Evolutionary conservation across 140 eudicot genomes (phyloP).

Genomic region (Stevia rebaudiana): DNA sequence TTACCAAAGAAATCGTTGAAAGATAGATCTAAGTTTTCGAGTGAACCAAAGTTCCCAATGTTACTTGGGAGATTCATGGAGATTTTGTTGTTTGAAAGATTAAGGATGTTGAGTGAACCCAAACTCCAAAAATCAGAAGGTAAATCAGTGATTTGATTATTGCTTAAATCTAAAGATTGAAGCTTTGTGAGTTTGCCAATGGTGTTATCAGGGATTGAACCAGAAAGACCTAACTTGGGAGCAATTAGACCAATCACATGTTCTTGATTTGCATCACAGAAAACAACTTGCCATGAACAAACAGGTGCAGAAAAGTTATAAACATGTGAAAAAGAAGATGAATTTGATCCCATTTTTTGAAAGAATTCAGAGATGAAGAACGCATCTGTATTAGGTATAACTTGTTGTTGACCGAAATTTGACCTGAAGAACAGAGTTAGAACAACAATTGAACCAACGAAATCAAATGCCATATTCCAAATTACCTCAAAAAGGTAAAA

Average conservation of each 20-base stretch:
- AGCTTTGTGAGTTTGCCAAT: slow-evolving; percentile 74
- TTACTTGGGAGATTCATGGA: slow-evolving; percentile 53
- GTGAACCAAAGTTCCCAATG: slow-evolving; percentile 66
- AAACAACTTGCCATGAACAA: slow-evolving; percentile 67
- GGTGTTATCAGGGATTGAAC: slow-evolving; percentile 72
- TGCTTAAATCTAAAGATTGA: slow-evolving; percentile 70
- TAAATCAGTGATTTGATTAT: slow-evolving; percentile 51
- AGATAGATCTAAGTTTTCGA: slow-evolving; percentile 74
- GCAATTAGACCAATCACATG: slow-evolving; percentile 41
- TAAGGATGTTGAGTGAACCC: slow-evolving; percentile 52
- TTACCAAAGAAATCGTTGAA: slow-evolving; percentile 47
- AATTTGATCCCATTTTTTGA: slow-evolving; percentile 51
- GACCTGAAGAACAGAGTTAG: slow-evolving; percentile 45
- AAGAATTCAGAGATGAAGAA: slow-evolving; percentile 60
- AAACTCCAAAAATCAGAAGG: slow-evolving; percentile 87
- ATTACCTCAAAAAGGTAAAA: slow-evolving; percentile 3
- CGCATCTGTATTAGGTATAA: slow-evolving; percentile 72
- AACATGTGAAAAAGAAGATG: slow-evolving; percentile 28
- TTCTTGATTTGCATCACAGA: slow-evolving; percentile 54
- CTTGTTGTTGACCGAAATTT: slow-evolving; percentile 42
- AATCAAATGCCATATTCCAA: slow-evolving; percentile 45
- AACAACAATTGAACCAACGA: slow-evolving; percentile 42
- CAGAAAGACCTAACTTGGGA: slow-evolving; percentile 53
- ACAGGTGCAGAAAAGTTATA: slow-evolving; percentile 39
- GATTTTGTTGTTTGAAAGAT: slow-evolving; percentile 55